phyloP scores from a whole-genome alignment of 495 filamentous ascomycete genomes.

The Penicillium mononematosum region DNA sequence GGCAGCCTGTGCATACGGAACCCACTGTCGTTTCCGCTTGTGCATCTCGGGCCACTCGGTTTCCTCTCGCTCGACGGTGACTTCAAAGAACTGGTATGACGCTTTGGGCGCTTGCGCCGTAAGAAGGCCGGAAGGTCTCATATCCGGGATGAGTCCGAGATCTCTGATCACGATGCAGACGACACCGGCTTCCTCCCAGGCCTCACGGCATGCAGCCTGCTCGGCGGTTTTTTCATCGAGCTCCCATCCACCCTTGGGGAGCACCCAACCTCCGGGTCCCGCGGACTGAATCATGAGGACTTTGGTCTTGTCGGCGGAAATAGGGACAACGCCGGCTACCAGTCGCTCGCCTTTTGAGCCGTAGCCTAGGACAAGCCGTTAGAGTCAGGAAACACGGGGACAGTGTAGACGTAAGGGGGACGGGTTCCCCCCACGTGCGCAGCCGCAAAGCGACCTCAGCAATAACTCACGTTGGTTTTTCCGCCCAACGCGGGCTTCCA shows the following conservation, averaged over 20 bases:
- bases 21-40: constrained; percentile 87
- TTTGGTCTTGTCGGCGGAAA: constrained; percentile 68
- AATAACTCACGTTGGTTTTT: constrained; percentile 76
- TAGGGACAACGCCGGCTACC: constrained; percentile 90
- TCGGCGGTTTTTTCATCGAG: constrained; percentile 74
- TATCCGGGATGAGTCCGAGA: constrained; percentile 82
- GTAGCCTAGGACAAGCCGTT: constrained; percentile 62
- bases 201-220: constrained; percentile 75
- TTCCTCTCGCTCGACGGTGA: constrained; percentile 77
- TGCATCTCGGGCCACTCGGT: constrained; percentile 89
- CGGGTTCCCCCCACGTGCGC: constrained; percentile 20
- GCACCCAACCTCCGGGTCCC: constrained; percentile 84
- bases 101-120: constrained; percentile 69
- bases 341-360: constrained; percentile 88
- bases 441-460: constrained; percentile 15
- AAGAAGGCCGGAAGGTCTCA: constrained; percentile 55
- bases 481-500: constrained; percentile 75
- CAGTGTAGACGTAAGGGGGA: constrained; percentile 1
- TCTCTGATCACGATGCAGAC: constrained; percentile 75
- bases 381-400: constrained; percentile 14
- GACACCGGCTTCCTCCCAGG: constrained; percentile 98
- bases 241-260: constrained; percentile 98
- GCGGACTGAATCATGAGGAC: constrained; percentile 94
- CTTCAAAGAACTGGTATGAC: constrained; percentile 87
- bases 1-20: constrained; percentile 77